These are phyloP conservation scores for Syzygium aromaticum DNA, from an alignment of 345 rosid genomes.

Conservation along the genomic window DNA sequence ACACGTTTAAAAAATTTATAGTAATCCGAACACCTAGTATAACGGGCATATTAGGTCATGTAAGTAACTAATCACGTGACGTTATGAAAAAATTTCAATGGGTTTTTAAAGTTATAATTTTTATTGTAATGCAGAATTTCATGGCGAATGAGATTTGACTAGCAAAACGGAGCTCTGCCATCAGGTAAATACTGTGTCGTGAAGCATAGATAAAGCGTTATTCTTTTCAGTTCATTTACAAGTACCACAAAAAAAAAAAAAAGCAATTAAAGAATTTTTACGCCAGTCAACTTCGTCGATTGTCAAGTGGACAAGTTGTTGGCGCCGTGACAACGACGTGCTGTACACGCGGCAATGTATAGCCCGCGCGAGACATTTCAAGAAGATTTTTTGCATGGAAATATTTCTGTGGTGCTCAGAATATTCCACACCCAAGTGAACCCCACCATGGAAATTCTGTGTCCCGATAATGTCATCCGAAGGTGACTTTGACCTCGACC, in stretches of 20 bases:
- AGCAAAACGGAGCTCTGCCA: too few relatives aligned
- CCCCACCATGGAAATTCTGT: rapidly evolving
- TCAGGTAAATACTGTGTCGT: too few relatives aligned
- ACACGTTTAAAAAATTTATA: neutral
- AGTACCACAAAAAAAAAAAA: neutral
- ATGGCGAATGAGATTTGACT: too few relatives aligned
- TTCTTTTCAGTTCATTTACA: neutral
- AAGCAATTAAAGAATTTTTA: too few relatives aligned
- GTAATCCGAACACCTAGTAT: rapidly evolving
- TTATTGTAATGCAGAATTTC: neutral
- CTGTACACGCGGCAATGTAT: too few relatives aligned
- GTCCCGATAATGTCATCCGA: rapidly evolving
- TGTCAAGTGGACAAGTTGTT: too few relatives aligned
- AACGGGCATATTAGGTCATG: neutral
- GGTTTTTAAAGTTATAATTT: neutral
- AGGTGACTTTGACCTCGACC: neutral
- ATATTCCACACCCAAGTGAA: neutral
- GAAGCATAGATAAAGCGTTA: rapidly evolving
- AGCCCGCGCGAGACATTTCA: rapidly evolving
- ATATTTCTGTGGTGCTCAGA: neutral
- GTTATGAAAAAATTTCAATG: rapidly evolving
- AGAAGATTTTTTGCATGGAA: neutral
- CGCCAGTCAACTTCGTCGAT: neutral
- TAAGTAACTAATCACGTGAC: neutral
- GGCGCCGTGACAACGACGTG: too few relatives aligned